A percentile compares a stretch with the other conserved stretches of the same genome.
phyloP scores from a whole-genome alignment of 768 basidiomycete species.

The Xerocomellus dryophilus region DNA sequence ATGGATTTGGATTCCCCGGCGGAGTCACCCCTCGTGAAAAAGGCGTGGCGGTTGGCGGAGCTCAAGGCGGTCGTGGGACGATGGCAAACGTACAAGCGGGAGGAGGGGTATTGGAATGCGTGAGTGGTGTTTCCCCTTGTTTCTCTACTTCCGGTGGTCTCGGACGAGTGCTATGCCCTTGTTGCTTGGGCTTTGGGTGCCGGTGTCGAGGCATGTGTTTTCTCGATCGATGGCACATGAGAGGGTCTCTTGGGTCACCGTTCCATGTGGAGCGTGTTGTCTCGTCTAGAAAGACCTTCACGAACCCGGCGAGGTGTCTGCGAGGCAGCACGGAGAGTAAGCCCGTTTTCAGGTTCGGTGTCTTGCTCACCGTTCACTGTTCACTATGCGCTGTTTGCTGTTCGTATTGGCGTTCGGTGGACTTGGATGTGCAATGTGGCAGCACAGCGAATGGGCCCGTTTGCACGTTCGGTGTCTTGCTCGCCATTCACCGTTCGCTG shows the following conservation, averaged over 20 bases:
- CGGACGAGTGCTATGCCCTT: conserved; percentile 1
- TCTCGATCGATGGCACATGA: conserved; percentile 18
- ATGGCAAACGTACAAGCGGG: conserved; percentile 60
- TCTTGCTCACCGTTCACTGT: conserved; percentile 11
- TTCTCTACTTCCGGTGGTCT: background rate
- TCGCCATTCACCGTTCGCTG: conserved; percentile 6
- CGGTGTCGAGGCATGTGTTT: background rate
- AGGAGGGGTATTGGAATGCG: conserved; percentile 67
- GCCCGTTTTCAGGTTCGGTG: conserved; percentile 5
- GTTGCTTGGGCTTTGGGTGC: background rate
- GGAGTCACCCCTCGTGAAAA: conserved; percentile 39
- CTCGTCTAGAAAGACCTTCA: conserved; percentile 14
- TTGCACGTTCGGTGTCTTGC: conserved; percentile 14
- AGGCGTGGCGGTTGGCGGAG: conserved; percentile 51
- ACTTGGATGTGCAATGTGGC: conserved; percentile 7
- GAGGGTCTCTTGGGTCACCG: conserved; percentile 4
- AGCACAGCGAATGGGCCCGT: background rate
- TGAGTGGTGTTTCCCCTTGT: conserved; percentile 30
- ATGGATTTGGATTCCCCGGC: conserved; percentile 55
- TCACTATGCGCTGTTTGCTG: background rate
- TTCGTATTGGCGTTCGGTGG: background rate
- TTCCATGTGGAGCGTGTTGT: conserved; percentile 10
- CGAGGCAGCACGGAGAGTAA: conserved; percentile 17
- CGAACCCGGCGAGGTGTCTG: conserved; percentile 10
- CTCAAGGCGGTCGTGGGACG: conserved; percentile 44